Evolutionary conservation across 768 basidiomycete genomes (phyloP).

Genomic region (Exidia glandulosa): DNA sequence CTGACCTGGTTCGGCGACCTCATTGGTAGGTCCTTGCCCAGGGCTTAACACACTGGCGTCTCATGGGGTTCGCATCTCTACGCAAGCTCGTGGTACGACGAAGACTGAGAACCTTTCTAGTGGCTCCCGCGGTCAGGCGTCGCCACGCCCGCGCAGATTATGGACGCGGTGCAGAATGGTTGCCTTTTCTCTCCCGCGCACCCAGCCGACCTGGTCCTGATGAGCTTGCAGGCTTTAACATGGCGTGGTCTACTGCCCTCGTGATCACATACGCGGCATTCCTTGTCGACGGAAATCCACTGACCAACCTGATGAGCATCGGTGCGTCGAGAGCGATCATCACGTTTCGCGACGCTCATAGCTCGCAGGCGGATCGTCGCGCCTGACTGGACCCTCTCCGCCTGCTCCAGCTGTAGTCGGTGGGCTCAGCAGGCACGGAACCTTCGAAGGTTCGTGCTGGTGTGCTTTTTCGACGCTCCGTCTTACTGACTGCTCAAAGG

Average conservation of each 20-base stretch:
- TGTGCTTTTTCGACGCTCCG: not conserved
- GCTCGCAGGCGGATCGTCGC: not conserved
- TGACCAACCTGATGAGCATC: slow-evolving; percentile 5
- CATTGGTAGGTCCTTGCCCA: slow-evolving; percentile 1
- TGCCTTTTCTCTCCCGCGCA: too few relatives aligned
- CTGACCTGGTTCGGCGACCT: too few relatives aligned
- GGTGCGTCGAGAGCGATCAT: not conserved
- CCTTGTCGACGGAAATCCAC: slow-evolving; percentile 4
- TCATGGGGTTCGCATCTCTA: slow-evolving; percentile 3
- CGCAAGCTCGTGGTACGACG: not conserved
- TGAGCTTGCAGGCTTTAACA: slow-evolving; percentile 7
- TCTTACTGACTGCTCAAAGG: not conserved
- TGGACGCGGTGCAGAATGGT: slow-evolving; percentile 3
- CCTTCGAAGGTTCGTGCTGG: slow-evolving; percentile 2
- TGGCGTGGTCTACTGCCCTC: slow-evolving; percentile 1
- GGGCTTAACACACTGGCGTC: slow-evolving; percentile 3
- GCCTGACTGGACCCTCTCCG: not conserved
- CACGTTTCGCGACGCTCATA: not conserved
- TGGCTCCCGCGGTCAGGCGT: slow-evolving; percentile 3
- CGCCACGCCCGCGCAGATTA: slow-evolving; percentile 3
- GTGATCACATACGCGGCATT: slow-evolving; percentile 2
- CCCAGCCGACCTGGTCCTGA: too few relatives aligned
- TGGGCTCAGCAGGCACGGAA: slow-evolving; percentile 2
- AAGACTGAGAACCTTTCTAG: not conserved
- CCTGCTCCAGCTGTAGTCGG: not conserved